These are phyloP conservation scores for Pythium dissotocum DNA, from an alignment of 352 stramenopile genomes.

Conservation along the genomic window DNA sequence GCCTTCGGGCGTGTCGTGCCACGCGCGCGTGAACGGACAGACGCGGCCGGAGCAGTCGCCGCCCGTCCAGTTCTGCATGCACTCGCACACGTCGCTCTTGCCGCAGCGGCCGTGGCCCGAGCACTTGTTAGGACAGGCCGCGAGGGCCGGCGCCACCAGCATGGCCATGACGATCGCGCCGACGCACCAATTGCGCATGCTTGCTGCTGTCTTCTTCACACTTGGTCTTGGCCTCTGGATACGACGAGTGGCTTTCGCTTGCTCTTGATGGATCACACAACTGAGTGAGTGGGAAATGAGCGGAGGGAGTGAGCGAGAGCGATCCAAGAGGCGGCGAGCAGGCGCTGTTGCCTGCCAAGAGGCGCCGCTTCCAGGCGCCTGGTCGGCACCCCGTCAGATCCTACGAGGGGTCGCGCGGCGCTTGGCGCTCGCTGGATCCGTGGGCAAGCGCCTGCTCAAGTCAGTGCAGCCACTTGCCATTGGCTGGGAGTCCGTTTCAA, in stretches of 20 bases:
- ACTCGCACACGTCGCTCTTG: constrained; percentile 74
- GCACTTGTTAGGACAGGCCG: constrained; percentile 82
- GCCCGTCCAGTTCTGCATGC: constrained; percentile 79
- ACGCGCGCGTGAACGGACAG: constrained; percentile 47
- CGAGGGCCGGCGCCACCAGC: constrained; percentile 26
- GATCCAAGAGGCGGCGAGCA: not conserved
- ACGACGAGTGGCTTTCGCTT: not conserved
- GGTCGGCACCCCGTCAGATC: not conserved
- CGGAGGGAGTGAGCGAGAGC: not conserved
- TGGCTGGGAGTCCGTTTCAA: not conserved
- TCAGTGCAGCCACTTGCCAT: not conserved
- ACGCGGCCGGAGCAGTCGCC: constrained; percentile 46
- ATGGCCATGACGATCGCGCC: constrained; percentile 34
- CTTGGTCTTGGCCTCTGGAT: not conserved
- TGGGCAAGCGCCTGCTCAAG: not conserved
- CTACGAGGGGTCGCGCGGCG: constrained; percentile 7
- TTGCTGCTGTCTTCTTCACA: constrained; percentile 5
- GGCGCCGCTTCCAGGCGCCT: constrained; percentile 5
- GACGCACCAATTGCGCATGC: constrained; percentile 41
- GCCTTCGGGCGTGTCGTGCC: constrained; percentile 44
- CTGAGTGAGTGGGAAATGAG: not conserved
- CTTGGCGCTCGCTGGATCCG: not conserved
- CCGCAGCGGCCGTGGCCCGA: constrained; percentile 84
- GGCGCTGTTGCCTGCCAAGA: constrained; percentile 4
- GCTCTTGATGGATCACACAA: not conserved